phyloP scores from a whole-genome alignment of 176 grass and related monocot species.

The Oryza meyeriana region DNA sequence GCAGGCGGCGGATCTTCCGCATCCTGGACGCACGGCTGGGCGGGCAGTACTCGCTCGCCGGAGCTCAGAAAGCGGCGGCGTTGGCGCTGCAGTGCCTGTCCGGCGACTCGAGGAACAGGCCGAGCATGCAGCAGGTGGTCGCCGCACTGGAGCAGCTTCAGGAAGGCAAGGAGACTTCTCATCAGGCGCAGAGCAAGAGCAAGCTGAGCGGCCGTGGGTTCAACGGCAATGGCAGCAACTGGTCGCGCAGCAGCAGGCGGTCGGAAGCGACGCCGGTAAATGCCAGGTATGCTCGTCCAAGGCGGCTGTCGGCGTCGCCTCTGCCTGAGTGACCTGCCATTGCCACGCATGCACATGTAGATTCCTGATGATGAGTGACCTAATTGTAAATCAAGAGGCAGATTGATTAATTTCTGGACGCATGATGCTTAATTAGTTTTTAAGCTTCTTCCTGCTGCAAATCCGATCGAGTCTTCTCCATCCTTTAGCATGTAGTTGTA shows the following conservation, averaged over 20 bases:
- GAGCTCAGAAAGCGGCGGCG: slow-evolving; percentile 45
- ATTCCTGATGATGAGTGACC: not conserved
- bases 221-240: not conserved
- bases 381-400: not conserved
- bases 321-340: not conserved
- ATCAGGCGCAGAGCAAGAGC: not conserved
- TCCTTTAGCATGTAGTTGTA: not conserved
- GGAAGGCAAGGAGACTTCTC: slow-evolving; percentile 36
- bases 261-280: not conserved
- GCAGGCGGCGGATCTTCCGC: slow-evolving; percentile 42
- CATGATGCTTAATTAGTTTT: not conserved
- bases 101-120: slow-evolving; percentile 44
- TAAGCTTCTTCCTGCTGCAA: not conserved
- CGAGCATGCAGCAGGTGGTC: slow-evolving; percentile 58
- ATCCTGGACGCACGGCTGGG: slow-evolving; percentile 52
- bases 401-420: not conserved
- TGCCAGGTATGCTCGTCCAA: not conserved
- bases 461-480: no score
- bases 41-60: slow-evolving; percentile 50
- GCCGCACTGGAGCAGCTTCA: slow-evolving; percentile 46
- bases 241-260: not conserved
- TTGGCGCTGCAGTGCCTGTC: slow-evolving; percentile 56
- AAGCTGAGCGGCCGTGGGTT: not conserved
- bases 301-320: not conserved
- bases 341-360: no score